Evolutionary conservation across 768 basidiomycete genomes (phyloP).

Genomic region (Sporobolomyces phaffii): DNA sequence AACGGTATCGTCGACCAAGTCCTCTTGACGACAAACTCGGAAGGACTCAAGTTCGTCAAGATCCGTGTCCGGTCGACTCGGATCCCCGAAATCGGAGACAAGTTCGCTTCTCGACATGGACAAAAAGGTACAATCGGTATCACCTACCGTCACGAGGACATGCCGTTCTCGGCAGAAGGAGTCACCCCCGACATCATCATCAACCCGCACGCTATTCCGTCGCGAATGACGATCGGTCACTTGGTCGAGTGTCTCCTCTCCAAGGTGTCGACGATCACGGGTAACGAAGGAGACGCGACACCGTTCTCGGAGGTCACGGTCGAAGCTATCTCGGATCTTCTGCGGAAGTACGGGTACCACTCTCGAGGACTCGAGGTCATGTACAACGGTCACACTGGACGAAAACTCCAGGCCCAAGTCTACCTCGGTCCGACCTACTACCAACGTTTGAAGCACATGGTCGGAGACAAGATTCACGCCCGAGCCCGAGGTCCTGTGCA

Average conservation of each 20-base stretch:
- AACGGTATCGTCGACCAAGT: conserved; percentile 97
- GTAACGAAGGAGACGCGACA: conserved; percentile 96
- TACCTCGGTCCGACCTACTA: conserved; percentile 99
- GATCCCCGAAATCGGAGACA: conserved; percentile 96
- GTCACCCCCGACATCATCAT: conserved; percentile 96
- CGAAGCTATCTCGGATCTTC: conserved; percentile 87
- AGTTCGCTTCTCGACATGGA: conserved; percentile 98
- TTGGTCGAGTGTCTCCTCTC: conserved; percentile 96
- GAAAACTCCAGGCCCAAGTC: conserved; percentile 93
- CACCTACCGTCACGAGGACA: conserved; percentile 98
- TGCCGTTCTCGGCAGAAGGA: conserved; percentile 97
- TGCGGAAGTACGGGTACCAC: conserved; percentile 87
- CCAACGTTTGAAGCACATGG: conserved; percentile 98
- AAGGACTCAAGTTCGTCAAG: conserved; percentile 97
- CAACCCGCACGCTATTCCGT: conserved; percentile 98
- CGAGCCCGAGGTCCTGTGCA: conserved; percentile 95
- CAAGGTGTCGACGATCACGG: conserved; percentile 91
- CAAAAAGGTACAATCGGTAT: conserved; percentile 99
- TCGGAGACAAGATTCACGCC: conserved; percentile 99
- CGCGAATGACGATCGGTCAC: conserved; percentile 99
- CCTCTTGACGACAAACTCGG: conserved; percentile 87
- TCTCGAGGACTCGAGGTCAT: conserved; percentile 95
- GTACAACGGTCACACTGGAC: conserved; percentile 98
- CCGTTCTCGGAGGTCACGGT: conserved; percentile 98
- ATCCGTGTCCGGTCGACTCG: conserved; percentile 91